These are phyloP conservation scores for Wallacemonas collosoma DNA, from an alignment of 208 protist species.

Conservation along the genomic window DNA sequence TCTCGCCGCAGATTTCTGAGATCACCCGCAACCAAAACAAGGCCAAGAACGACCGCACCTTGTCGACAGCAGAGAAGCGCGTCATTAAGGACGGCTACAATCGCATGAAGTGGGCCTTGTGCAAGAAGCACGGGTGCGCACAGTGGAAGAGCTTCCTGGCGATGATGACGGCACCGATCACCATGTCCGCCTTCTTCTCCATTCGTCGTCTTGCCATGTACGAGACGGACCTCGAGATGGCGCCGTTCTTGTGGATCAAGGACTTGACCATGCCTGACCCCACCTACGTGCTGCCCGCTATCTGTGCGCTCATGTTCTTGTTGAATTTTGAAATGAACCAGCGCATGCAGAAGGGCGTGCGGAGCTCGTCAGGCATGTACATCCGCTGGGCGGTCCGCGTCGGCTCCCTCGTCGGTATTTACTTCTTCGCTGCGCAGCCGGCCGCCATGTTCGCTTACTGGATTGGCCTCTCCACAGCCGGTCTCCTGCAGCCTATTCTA, in stretches of 20 bases:
- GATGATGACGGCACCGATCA: slow-evolving; percentile 73
- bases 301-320: slow-evolving; percentile 86
- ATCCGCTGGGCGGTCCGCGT: slow-evolving; percentile 77
- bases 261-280: slow-evolving; percentile 90
- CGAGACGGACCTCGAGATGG: slow-evolving; percentile 83
- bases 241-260: slow-evolving; percentile 80
- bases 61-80: slow-evolving; percentile 81
- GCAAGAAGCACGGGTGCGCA: slow-evolving; percentile 79
- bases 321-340: slow-evolving; percentile 90
- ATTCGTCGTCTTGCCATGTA: slow-evolving; percentile 83
- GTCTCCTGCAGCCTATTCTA: slow-evolving; percentile 82
- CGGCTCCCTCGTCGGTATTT: slow-evolving; percentile 67
- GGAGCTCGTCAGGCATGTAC: slow-evolving; percentile 76
- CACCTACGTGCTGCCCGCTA: slow-evolving; percentile 70
- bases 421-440: slow-evolving; percentile 79
- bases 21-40: slow-evolving; percentile 81
- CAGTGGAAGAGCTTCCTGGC: slow-evolving; percentile 84
- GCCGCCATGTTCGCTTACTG: slow-evolving; percentile 90
- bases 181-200: slow-evolving; percentile 85
- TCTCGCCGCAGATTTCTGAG: slow-evolving; percentile 73
- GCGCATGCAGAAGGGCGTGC: slow-evolving; percentile 81
- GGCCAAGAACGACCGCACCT: slow-evolving; percentile 78
- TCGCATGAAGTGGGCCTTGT: slow-evolving; percentile 85
- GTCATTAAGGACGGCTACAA: slow-evolving; percentile 88
- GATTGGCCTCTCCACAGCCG: slow-evolving; percentile 82